Conservation (phyloP, 139 green algal genomes). For the Desmodesmus armatus region DNA sequence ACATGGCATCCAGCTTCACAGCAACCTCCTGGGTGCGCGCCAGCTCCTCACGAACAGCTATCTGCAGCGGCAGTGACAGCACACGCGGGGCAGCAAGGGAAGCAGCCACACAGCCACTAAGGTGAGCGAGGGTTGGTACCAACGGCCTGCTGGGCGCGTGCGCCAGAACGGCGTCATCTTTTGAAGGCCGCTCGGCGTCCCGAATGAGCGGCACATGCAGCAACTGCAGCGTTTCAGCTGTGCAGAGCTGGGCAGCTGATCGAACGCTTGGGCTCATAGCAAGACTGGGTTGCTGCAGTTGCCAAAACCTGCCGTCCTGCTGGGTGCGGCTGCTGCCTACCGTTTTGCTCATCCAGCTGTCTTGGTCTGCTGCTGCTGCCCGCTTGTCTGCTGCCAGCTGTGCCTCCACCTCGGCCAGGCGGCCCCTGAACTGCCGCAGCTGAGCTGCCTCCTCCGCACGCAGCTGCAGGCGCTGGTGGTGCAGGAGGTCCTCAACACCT, state of each 20-base stretch:
- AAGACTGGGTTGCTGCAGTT: too few relatives aligned
- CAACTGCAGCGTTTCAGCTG: too few relatives aligned
- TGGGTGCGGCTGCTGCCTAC: constrained; percentile 12
- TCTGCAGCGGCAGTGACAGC: background rate
- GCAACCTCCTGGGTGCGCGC: constrained; percentile 38
- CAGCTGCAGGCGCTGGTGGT: constrained; percentile 40
- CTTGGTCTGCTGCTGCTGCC: constrained; percentile 27
- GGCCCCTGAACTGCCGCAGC: constrained; percentile 29
- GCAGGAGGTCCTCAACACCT: constrained; percentile 34
- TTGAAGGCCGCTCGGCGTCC: too few relatives aligned
- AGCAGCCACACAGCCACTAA: too few relatives aligned
- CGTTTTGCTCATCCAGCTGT: constrained; percentile 26
- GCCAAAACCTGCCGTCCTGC: too few relatives aligned
- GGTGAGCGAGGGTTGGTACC: too few relatives aligned
- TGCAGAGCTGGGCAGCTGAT: too few relatives aligned
- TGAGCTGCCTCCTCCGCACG: constrained; percentile 37
- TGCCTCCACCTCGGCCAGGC: constrained; percentile 40
- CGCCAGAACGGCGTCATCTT: too few relatives aligned
- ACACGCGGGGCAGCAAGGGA: background rate
- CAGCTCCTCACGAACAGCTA: constrained; percentile 30
- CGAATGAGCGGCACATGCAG: too few relatives aligned
- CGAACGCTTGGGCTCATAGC: too few relatives aligned
- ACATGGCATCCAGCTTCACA: constrained; percentile 48
- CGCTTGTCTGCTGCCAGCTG: constrained; percentile 23
- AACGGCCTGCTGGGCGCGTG: too few relatives aligned